phyloP scores from a whole-genome alignment of 768 basidiomycete genomes.

The Leccinum barrowsii region DNA sequence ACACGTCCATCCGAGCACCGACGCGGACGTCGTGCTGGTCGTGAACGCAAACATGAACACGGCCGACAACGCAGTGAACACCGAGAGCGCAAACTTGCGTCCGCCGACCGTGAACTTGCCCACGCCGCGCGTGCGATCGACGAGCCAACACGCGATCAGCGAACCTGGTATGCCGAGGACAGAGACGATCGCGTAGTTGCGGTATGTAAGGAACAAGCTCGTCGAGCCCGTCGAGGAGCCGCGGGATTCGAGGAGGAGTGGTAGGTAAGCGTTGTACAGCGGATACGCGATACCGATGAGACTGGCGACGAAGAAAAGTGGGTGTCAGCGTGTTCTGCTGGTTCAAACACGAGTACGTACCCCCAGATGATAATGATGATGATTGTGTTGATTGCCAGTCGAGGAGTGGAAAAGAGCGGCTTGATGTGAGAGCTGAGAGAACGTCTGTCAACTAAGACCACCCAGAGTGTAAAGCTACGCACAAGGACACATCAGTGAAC shows the following conservation, averaged over 20 bases:
- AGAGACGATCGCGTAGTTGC: constrained; percentile 49
- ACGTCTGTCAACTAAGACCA: neutral
- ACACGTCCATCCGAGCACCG: constrained; percentile 46
- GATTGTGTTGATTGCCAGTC: constrained; percentile 43
- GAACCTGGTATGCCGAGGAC: constrained; percentile 47
- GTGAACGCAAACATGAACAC: constrained; percentile 53
- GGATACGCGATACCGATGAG: constrained; percentile 54
- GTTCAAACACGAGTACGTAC: constrained; percentile 22
- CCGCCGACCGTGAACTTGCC: constrained; percentile 38
- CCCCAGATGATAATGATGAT: constrained; percentile 53
- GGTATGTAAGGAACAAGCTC: constrained; percentile 35
- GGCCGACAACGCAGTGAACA: constrained; percentile 42
- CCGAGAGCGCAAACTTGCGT: constrained; percentile 44
- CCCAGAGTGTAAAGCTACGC: constrained; percentile 8
- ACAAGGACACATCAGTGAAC: constrained; percentile 41
- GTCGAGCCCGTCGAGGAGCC: constrained; percentile 23
- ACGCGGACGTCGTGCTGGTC: constrained; percentile 38
- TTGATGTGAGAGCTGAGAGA: constrained; percentile 42
- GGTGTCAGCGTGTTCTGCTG: neutral
- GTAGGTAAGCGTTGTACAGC: constrained; percentile 49
- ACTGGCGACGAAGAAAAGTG: neutral
- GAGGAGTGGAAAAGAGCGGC: constrained; percentile 45
- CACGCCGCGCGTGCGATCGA: constrained; percentile 39
- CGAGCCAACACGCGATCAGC: constrained; percentile 42
- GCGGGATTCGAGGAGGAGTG: constrained; percentile 42